phyloP scores from a whole-genome alignment of 140 eudicot species.

The Ambrosia hybrid region DNA sequence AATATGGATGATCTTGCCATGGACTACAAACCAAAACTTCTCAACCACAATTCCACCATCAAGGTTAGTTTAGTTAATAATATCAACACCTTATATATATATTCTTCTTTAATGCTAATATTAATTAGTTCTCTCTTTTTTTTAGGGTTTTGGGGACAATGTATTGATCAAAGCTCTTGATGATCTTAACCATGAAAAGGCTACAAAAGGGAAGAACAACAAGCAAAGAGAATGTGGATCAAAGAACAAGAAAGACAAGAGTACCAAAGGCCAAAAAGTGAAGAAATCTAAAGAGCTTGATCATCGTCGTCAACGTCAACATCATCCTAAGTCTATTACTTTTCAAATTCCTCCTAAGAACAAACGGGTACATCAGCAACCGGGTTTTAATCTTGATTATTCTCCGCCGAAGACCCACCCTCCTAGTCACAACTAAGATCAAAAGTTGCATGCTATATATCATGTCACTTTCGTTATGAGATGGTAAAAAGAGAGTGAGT shows the following conservation, averaged over 20 bases:
- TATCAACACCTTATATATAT: not conserved
- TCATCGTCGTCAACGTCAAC: slow-evolving; percentile 13
- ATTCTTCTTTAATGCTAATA: slow-evolving; percentile 17
- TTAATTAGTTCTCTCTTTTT: not conserved
- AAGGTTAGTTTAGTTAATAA: slow-evolving; percentile 19
- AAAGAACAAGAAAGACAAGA: slow-evolving; percentile 22
- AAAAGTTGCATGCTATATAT: slow-evolving; percentile 8
- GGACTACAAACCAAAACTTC: slow-evolving; percentile 30
- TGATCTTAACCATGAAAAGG: slow-evolving; percentile 10
- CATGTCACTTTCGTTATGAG: slow-evolving; percentile 22
- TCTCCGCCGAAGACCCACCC: slow-evolving; percentile 87
- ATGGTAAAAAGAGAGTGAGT: not conserved
- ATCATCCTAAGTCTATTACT: slow-evolving; percentile 23
- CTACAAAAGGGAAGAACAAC: not conserved
- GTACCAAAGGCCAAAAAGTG: slow-evolving; percentile 18
- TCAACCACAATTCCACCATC: slow-evolving; percentile 27
- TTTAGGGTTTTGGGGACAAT: slow-evolving; percentile 33
- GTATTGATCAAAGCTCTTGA: slow-evolving; percentile 11
- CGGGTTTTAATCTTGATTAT: slow-evolving; percentile 75
- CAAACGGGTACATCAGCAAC: slow-evolving; percentile 39
- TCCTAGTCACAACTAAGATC: slow-evolving; percentile 65
- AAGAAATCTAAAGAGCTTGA: slow-evolving; percentile 15
- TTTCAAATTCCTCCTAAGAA: slow-evolving; percentile 50
- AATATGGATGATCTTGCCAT: slow-evolving; percentile 14
- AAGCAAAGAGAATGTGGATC: not conserved